phyloP scores from a whole-genome alignment of 805 yeast species.

The Candida ficus region DNA sequence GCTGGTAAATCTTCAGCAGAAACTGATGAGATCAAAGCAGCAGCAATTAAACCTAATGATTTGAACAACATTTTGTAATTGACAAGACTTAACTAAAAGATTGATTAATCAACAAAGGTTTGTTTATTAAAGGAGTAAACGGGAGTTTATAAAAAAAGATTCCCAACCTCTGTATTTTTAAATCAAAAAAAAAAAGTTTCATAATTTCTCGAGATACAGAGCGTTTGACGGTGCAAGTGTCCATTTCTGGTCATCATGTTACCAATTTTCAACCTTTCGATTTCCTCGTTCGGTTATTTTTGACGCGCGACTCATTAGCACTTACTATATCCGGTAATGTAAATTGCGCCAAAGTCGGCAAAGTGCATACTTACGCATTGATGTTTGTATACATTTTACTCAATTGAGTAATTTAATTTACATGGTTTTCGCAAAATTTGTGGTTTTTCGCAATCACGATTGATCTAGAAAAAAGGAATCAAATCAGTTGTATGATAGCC shows the following conservation, averaged over 20 bases:
- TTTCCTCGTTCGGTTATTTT: background rate
- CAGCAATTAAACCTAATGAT: conserved; percentile 31
- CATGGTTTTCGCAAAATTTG: too few species aligned
- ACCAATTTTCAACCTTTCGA: background rate
- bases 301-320: background rate
- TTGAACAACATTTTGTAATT: conserved; percentile 29
- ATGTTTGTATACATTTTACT: background rate
- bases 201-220: background rate
- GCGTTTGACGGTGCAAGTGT: background rate
- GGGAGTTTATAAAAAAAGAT: background rate
- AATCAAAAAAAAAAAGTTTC: background rate
- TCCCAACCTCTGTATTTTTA: background rate
- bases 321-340: background rate
- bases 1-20: conserved; percentile 49
- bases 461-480: background rate
- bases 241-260: background rate
- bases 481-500: too few species aligned
- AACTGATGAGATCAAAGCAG: conserved; percentile 27
- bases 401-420: too few species aligned
- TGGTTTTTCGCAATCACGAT: too few species aligned
- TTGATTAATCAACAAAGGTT: background rate
- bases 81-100: background rate
- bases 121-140: background rate
- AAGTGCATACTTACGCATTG: background rate
- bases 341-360: background rate